Evolutionary conservation across 345 rosid species (phyloP), one percentile per base, ranked within the genome.

Genomic region (Fremontodendron californicum): DNA sequence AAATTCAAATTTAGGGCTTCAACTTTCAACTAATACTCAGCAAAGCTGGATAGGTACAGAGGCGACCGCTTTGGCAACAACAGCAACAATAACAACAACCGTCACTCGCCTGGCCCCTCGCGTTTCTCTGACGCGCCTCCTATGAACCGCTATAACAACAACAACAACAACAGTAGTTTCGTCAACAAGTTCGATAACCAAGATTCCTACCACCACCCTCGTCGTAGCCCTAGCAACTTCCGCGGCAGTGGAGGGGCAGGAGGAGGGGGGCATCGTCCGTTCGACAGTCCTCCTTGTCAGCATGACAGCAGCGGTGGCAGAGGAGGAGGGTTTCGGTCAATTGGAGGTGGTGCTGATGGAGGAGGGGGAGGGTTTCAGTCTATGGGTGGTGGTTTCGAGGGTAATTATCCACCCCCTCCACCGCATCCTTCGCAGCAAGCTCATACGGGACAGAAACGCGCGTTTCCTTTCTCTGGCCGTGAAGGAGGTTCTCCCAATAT

Each of bases 21-120:
- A 31, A 15, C 40, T 62, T 62, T 62, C 42, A 60, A 31, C 65
- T 27, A 27, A 60, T n/a, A 31, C 40, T 54, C 58, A 33, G 42
- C 70, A 81, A 83, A 85, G 82, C 79, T 96, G 99, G 98, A 96
- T 79, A 93, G 93, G 80, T 88, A 89, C 85, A 75, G 93, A 80
- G 89, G 85, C 54, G 92, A 89, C 78, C 96, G 92, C 84, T 90
- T 87, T 84, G 85, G 80, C 49, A 66, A 67, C 84, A 78, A 60
- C 76, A 58, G 15, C 73, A 68, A 58, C 79, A 64, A 43, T 74
- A 65, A 2, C 52, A 31, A 15, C 63, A 79, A 78, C 60, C 67
- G 80, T 55, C 84, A 77, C 35, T 80, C 85, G 23, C 82, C 88
- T 78, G 86, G 84, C 1, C 87, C 93, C 23, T 84, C 89, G 68